phyloP scores from a whole-genome alignment of 345 rosid genomes.

The Eucalyptus cloeziana region DNA sequence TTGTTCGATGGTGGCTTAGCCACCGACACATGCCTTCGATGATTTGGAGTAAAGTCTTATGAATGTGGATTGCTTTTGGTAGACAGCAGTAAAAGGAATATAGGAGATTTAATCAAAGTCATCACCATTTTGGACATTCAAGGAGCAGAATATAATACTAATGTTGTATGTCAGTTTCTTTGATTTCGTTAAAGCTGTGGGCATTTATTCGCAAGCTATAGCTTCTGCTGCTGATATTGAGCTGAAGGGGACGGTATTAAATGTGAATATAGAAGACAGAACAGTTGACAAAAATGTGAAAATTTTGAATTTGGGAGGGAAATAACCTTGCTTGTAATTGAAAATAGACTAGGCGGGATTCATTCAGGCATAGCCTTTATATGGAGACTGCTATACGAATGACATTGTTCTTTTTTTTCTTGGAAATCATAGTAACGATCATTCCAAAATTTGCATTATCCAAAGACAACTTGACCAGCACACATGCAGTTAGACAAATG shows the following conservation, averaged over 20 bases:
- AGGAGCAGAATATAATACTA: too few species aligned
- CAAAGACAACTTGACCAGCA: fast-evolving
- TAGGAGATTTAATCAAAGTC: not conserved
- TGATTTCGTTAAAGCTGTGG: not conserved
- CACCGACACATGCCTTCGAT: not conserved
- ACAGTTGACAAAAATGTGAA: not conserved
- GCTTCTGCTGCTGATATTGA: not conserved
- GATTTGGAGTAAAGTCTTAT: constrained; percentile 15
- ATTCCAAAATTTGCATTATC: not conserved
- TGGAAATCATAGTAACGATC: not conserved
- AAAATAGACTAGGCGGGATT: not conserved
- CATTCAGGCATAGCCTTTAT: not conserved
- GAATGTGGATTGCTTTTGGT: constrained; percentile 35
- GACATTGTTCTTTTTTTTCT: not conserved
- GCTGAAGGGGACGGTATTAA: not conserved
- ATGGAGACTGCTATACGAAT: not conserved
- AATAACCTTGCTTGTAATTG: not conserved
- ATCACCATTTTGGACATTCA: not conserved
- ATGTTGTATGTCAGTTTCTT: not conserved
- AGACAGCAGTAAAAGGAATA: constrained; percentile 22
- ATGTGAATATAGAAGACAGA: not conserved
- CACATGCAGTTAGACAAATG: too few species aligned
- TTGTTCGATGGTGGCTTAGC: not conserved
- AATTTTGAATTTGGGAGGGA: not conserved
- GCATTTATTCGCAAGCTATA: not conserved